Percentiles rank a stretch among this genome's conserved stretches.
Conservation (phyloP, 2,329 filamentous ascomycete genomes). For the Davidsoniella virescens region DNA sequence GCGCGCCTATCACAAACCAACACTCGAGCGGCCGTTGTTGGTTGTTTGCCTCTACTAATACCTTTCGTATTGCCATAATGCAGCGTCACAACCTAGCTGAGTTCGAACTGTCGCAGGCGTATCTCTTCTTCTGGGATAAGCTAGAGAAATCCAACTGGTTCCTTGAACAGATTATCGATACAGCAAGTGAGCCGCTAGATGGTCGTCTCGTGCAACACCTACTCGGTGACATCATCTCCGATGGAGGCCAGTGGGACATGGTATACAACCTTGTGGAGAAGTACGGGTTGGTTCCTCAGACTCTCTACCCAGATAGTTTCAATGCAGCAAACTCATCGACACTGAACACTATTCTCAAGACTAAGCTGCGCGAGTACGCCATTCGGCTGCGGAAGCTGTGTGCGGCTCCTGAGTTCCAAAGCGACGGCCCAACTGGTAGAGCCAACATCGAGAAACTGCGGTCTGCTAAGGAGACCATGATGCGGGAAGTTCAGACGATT, state of each 20-base stretch:
- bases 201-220: constrained; percentile 56
- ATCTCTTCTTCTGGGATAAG: constrained; percentile 90
- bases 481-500: constrained; percentile 65
- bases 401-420: constrained; percentile 59
- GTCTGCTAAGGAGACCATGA: constrained; percentile 52
- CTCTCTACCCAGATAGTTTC: constrained; percentile 66
- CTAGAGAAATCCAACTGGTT: constrained; percentile 86
- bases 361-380: constrained; percentile 74
- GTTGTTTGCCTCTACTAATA: constrained; percentile 84
- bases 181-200: constrained; percentile 52
- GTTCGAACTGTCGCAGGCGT: constrained; percentile 77
- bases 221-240: constrained; percentile 50
- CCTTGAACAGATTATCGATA: constrained; percentile 68
- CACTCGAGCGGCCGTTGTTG: constrained; percentile 70
- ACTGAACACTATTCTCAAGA: constrained; percentile 62
- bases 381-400: constrained; percentile 69
- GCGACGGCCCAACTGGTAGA: constrained; percentile 27
- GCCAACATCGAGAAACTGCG: constrained; percentile 25
- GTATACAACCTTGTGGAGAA: constrained; percentile 71
- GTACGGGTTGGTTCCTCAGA: constrained; percentile 75
- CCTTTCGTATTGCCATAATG: constrained; percentile 80
- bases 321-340: constrained; percentile 55
- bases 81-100: constrained; percentile 59
- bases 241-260: constrained; percentile 90
- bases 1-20: constrained; percentile 72